Conservation (phyloP, 2,329 filamentous ascomycete genomes). For the Tolypocladium endophyticum region DNA sequence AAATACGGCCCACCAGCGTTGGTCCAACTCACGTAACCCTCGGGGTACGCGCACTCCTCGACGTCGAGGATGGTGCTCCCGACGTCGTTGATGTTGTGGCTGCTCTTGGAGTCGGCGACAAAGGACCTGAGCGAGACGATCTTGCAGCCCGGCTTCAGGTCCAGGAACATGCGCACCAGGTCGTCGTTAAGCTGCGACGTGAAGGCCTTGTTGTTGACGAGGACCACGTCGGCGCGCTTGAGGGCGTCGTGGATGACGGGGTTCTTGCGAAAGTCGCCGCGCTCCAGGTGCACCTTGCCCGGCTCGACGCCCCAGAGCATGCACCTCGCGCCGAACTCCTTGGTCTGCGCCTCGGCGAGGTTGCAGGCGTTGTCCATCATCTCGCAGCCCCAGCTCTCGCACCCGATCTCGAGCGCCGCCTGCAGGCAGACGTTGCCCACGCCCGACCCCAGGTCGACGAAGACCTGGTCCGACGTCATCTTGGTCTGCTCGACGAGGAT, state of each 20-base stretch:
- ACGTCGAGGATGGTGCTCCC: conserved; percentile 74
- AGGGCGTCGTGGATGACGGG: conserved; percentile 60
- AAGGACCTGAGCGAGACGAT: conserved; percentile 91
- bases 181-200: conserved; percentile 76
- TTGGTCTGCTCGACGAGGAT: conserved; percentile 68
- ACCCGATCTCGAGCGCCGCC: conserved; percentile 84
- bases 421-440: conserved; percentile 95
- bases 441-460: conserved; percentile 90
- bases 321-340: conserved; percentile 77
- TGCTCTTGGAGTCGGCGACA: conserved; percentile 67
- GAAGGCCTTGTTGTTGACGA: conserved; percentile 98
- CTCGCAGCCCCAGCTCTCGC: conserved; percentile 92
- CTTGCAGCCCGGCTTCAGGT: conserved; percentile 81
- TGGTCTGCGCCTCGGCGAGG: conserved; percentile 67
- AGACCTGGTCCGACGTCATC: conserved; percentile 74
- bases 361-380: conserved; percentile 87
- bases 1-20: conserved; percentile 76
- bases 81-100: conserved; percentile 67
- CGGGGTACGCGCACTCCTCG: conserved; percentile 48
- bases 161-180: conserved; percentile 80
- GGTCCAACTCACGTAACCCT: conserved; percentile 85
- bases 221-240: conserved; percentile 80
- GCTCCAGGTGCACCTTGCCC: conserved; percentile 68
- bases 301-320: conserved; percentile 79
- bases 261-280: conserved; percentile 75